These are phyloP conservation scores for Cymodocea nodosa DNA, from an alignment of 116 monocot species.

Conservation along the genomic window DNA sequence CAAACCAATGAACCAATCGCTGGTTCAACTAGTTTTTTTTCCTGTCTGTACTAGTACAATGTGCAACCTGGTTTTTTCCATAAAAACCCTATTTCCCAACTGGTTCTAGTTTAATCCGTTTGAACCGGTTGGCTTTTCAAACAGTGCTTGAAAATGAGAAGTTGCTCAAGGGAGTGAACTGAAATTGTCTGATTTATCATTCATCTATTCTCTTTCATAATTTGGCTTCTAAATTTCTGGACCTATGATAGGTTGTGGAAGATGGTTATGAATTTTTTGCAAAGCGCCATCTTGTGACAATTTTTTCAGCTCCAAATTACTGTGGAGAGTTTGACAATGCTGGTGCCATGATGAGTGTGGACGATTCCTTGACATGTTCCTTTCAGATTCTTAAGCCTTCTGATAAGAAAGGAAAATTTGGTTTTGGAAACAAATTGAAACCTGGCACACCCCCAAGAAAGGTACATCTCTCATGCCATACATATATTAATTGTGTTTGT, in stretches of 20 bases:
- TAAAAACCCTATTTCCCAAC: no score
- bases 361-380: constrained; percentile 23
- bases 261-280: constrained; percentile 29
- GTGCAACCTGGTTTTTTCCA: no score
- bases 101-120: no score
- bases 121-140: no score
- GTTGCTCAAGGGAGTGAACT: background rate
- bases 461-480: background rate
- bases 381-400: constrained; percentile 26
- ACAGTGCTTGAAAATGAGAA: background rate
- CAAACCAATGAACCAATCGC: no score
- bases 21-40: no score
- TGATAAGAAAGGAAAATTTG: constrained; percentile 40
- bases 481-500: background rate
- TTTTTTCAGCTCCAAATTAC: background rate
- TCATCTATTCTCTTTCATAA: background rate
- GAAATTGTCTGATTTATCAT: background rate
- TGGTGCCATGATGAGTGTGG: constrained; percentile 28
- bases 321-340: constrained; percentile 19
- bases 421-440: constrained; percentile 22
- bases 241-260: constrained; percentile 19
- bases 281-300: constrained; percentile 16
- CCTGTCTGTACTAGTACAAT: no score
- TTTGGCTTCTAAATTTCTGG: background rate
- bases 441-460: constrained; percentile 46